Percentiles rank a stretch among this genome's conserved stretches.
Conservation (phyloP, 78 protist species). For the Speleostelium caveatum region DNA sequence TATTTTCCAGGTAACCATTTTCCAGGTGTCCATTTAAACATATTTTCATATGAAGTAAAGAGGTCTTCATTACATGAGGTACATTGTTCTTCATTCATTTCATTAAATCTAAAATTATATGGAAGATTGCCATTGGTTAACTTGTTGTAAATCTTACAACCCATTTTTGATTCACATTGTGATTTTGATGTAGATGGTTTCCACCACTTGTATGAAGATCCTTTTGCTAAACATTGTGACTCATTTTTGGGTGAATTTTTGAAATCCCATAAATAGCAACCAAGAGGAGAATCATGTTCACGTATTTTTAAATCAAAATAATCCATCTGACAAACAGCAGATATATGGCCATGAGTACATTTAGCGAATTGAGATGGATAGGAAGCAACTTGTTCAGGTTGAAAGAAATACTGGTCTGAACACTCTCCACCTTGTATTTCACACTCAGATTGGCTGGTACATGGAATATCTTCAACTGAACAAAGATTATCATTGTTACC, state of each 20-base stretch:
- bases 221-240: not conserved
- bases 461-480: not conserved
- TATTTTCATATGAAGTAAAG: not conserved
- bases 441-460: constrained; percentile 1
- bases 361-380: constrained; percentile 42
- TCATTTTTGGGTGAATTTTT: not conserved
- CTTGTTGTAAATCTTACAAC: constrained; percentile 1
- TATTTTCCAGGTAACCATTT: constrained; percentile 2
- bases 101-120: constrained; percentile 26
- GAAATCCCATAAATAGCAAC: constrained; percentile 4
- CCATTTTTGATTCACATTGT: constrained; percentile 9
- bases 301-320: not conserved
- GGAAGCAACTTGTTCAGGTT: not conserved
- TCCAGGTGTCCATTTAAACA: not conserved
- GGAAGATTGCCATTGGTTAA: not conserved
- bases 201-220: constrained; percentile 15
- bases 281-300: constrained; percentile 46
- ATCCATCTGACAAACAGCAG: constrained; percentile 16
- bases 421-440: constrained; percentile 20
- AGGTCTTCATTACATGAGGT: not conserved
- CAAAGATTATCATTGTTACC: not conserved
- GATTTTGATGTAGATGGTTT: not conserved
- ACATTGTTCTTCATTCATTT: constrained; percentile 16
- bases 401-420: constrained; percentile 21
- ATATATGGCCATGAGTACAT: constrained; percentile 14